Conservation (phyloP, 2,329 filamentous ascomycete species). For the Pyrenophora seminiperda region DNA sequence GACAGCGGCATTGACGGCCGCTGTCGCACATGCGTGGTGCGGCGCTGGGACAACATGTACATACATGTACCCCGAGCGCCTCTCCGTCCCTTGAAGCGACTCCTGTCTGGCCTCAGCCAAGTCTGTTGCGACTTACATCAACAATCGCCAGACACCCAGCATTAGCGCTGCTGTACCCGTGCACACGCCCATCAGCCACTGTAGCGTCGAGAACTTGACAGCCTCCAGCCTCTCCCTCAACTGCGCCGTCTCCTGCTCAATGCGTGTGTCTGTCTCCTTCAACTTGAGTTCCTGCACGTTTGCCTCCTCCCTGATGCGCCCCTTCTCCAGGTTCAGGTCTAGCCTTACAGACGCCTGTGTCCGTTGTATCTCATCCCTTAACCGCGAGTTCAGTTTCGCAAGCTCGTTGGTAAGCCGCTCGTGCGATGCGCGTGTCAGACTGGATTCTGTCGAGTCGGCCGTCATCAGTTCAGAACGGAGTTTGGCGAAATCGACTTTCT, state of each 20-base stretch:
- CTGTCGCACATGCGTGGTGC: slow-evolving; percentile 28
- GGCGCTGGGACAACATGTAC: slow-evolving; percentile 19
- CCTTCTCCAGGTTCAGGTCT: slow-evolving; percentile 95
- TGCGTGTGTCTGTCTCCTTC: slow-evolving; percentile 97
- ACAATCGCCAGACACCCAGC: slow-evolving; percentile 69
- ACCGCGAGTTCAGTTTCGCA: slow-evolving; percentile 84
- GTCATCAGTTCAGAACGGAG: slow-evolving; percentile 91
- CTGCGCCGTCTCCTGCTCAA: slow-evolving; percentile 91
- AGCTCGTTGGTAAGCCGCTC: slow-evolving; percentile 94
- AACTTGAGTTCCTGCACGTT: slow-evolving; percentile 97
- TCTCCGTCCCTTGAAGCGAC: slow-evolving; percentile 1
- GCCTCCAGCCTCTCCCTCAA: slow-evolving; percentile 90
- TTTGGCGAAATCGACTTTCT: slow-evolving; percentile 98
- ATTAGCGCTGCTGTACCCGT: slow-evolving; percentile 69
- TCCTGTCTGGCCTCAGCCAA: slow-evolving; percentile 7
- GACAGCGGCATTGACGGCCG: slow-evolving; percentile 23
- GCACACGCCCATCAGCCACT: slow-evolving; percentile 89
- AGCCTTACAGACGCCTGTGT: slow-evolving; percentile 92
- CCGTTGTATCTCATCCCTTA: slow-evolving; percentile 91
- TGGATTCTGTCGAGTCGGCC: slow-evolving; percentile 87
- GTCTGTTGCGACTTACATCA: slow-evolving; percentile 57
- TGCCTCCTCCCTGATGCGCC: slow-evolving; percentile 92
- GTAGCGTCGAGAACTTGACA: slow-evolving; percentile 96
- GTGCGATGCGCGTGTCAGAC: slow-evolving; percentile 85
- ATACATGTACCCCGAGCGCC: neutral